Evolutionary conservation across 208 protist genomes (phyloP).

Genomic region (Strigomonas oncopelti): DNA sequence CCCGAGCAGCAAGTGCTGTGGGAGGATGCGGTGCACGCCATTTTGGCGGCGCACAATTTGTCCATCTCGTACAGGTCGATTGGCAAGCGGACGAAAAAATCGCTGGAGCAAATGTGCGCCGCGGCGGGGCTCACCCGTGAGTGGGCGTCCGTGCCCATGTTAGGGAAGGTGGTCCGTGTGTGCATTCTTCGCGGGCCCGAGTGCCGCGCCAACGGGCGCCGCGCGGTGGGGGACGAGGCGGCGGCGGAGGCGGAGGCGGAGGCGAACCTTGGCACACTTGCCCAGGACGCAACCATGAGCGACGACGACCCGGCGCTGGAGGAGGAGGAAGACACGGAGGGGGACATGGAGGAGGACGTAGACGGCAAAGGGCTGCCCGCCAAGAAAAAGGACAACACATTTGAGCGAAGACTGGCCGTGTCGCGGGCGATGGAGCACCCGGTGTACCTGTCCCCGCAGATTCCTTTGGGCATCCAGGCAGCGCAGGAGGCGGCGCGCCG

Average conservation of each 20-base stretch:
- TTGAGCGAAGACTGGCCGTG: background rate
- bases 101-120: slow-evolving; percentile 24
- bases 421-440: background rate
- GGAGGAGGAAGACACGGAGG: slow-evolving; percentile 8
- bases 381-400: background rate
- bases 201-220: background rate
- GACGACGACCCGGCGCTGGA: background rate
- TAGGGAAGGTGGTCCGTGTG: background rate
- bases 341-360: slow-evolving; percentile 4
- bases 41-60: slow-evolving; percentile 47
- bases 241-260: too few species aligned
- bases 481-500: slow-evolving; percentile 3
- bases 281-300: background rate
- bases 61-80: background rate
- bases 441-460: slow-evolving; percentile 1
- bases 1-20: slow-evolving; percentile 61
- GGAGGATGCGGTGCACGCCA: slow-evolving; percentile 63
- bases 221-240: too few species aligned
- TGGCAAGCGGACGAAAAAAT: background rate
- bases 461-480: background rate
- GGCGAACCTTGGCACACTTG: too few species aligned
- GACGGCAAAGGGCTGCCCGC: slow-evolving; percentile 6
- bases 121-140: slow-evolving; percentile 27
- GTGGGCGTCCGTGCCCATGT: background rate
- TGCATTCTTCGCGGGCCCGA: background rate